Percentiles rank a stretch among this genome's conserved stretches.
Conservation (phyloP, 2,329 filamentous ascomycete species). For the Ustilaginoidea virens region DNA sequence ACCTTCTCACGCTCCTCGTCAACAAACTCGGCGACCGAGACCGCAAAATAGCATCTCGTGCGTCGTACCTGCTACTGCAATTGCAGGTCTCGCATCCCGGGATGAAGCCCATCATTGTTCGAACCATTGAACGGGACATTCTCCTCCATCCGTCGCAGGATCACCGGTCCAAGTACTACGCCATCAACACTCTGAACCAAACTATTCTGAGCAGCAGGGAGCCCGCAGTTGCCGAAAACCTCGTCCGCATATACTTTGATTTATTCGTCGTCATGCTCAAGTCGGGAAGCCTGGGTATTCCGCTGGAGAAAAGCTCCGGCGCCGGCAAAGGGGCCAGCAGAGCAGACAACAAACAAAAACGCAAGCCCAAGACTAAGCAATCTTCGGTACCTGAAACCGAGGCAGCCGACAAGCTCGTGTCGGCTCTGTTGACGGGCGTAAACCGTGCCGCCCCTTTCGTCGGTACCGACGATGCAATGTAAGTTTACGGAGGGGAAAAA, state of each 20-base stretch:
- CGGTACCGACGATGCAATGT: conserved; percentile 61
- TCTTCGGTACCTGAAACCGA: conserved; percentile 46
- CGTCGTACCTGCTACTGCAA: conserved; percentile 87
- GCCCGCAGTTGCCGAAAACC: conserved; percentile 59
- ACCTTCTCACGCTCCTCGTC: conserved; percentile 75
- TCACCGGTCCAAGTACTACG: conserved; percentile 84
- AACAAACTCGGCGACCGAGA: conserved; percentile 95
- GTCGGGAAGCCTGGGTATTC: conserved; percentile 23
- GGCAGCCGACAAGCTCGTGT: conserved; percentile 72
- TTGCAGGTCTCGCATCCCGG: conserved; percentile 75
- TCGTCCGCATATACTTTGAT: conserved; percentile 85
- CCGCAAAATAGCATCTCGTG: conserved; percentile 86
- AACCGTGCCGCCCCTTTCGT: conserved; percentile 94
- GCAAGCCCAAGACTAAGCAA: conserved; percentile 4
- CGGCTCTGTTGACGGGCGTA: conserved; percentile 81
- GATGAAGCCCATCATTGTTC: conserved; percentile 85
- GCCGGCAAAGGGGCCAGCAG: conserved; percentile 5
- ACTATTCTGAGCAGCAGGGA: conserved; percentile 82
- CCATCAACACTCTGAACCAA: conserved; percentile 92
- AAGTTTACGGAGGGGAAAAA: conserved; percentile 20
- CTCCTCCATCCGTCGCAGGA: conserved; percentile 79
- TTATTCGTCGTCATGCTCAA: conserved; percentile 76
- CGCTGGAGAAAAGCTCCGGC: conserved; percentile 29
- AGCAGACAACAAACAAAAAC: conserved; percentile 6
- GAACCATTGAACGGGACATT: conserved; percentile 72